A percentile compares a stretch with the other conserved stretches of the same genome.
phyloP scores from a whole-genome alignment of 2,329 filamentous ascomycete species.

The Penicillium occitanis region DNA sequence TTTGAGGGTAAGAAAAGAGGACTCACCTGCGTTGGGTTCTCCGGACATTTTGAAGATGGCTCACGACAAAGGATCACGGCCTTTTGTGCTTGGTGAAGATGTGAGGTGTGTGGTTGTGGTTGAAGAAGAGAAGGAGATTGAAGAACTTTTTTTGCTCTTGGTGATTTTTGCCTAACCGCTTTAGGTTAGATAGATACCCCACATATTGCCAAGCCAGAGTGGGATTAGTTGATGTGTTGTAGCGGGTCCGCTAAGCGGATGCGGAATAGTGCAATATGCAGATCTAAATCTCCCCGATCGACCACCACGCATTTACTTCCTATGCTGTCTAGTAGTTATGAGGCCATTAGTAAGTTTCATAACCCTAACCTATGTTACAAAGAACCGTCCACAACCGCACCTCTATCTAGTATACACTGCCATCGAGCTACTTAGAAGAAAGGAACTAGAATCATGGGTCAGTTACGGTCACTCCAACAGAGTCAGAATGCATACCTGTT shows the following conservation, averaged over 20 bases:
- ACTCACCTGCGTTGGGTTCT: conserved; percentile 34
- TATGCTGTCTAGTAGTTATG: not conserved
- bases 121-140: not conserved
- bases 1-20: not conserved
- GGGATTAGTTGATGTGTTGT: not conserved
- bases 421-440: conserved; percentile 24
- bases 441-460: conserved; percentile 26
- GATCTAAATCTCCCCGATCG: not conserved
- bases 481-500: conserved; percentile 43
- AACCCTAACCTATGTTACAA: not conserved
- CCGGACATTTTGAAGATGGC: conserved; percentile 39
- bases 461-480: conserved; percentile 8
- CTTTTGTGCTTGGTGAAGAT: conserved; percentile 18
- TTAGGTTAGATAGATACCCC: not conserved
- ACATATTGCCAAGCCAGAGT: not conserved
- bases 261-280: not conserved
- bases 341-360: not conserved
- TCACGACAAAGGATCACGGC: conserved; percentile 42
- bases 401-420: not conserved
- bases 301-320: not conserved
- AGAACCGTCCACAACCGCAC: not conserved
- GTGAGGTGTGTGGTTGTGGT: conserved; percentile 6
- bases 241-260: not conserved
- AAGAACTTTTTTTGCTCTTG: conserved; percentile 1
- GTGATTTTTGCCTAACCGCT: not conserved